Conservation (phyloP, 345 rosid genomes). For the Gossypium australe region DNA sequence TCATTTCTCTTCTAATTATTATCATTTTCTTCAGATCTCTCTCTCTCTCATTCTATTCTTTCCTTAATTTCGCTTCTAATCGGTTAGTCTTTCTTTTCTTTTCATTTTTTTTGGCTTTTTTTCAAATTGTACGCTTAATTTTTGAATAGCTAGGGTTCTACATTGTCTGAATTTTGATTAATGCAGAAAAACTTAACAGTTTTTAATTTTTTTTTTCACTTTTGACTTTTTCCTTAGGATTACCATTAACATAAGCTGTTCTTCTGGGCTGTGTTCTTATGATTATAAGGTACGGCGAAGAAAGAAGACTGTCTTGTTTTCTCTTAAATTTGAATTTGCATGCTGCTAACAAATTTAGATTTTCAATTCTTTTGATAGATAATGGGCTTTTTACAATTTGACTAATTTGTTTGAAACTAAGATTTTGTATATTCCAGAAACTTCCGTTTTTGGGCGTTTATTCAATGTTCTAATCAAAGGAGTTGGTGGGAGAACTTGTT, state of each 20-base stretch:
- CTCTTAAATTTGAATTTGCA: background rate
- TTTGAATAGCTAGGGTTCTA: constrained; percentile 2
- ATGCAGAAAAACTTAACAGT: background rate
- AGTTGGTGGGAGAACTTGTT: background rate
- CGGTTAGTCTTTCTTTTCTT: constrained; percentile 7
- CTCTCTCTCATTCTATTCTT: background rate
- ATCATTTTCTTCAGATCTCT: background rate
- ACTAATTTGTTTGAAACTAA: background rate
- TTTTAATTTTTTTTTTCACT: background rate
- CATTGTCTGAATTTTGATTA: constrained; percentile 2
- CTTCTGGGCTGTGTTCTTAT: constrained; percentile 24
- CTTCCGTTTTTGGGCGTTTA: background rate
- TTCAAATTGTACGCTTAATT: constrained; percentile 1
- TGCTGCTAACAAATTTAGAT: background rate
- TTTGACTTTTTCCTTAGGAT: constrained; percentile 11
- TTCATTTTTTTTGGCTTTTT: background rate
- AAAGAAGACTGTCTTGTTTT: background rate
- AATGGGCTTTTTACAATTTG: background rate
- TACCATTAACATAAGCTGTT: constrained; percentile 8
- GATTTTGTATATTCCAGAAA: background rate
- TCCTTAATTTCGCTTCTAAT: constrained; percentile 2
- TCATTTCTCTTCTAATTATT: background rate
- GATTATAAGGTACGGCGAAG: constrained; percentile 19
- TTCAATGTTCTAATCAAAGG: background rate
- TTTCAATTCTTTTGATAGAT: background rate